A percentile compares a stretch with the other conserved stretches of the same genome.
Evolutionary conservation across 352 stramenopile species (phyloP).

Genomic region (Pythium brassicae): DNA sequence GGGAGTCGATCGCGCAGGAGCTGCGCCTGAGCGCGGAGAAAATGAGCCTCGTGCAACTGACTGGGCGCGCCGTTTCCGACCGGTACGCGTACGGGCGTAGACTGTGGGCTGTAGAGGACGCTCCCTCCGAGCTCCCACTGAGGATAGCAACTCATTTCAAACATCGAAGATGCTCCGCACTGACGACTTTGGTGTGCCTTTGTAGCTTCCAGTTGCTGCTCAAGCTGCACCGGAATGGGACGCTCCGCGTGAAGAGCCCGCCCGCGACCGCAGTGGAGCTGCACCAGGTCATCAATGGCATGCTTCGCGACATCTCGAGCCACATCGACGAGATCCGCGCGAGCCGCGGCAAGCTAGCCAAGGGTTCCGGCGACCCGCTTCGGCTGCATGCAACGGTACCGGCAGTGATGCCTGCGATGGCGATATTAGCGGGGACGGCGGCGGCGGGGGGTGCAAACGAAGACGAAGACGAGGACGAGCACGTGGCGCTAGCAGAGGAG

Average conservation of each 20-base stretch:
- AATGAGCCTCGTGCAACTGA: slow-evolving; percentile 24
- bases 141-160: no score
- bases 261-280: slow-evolving; percentile 16
- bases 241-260: slow-evolving; percentile 28
- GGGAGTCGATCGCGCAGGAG: slow-evolving; percentile 42
- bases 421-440: not conserved
- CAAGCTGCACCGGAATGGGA: slow-evolving; percentile 27
- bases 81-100: slow-evolving; percentile 9
- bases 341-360: slow-evolving; percentile 8
- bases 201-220: slow-evolving; percentile 35
- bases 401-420: not conserved
- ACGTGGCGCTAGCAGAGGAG: not conserved
- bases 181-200: no score
- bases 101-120: no score
- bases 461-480: not conserved
- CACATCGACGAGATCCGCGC: slow-evolving; percentile 13
- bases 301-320: slow-evolving; percentile 21
- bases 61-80: slow-evolving; percentile 33
- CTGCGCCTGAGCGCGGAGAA: slow-evolving; percentile 26
- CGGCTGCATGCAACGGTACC: not conserved
- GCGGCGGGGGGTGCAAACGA: not conserved
- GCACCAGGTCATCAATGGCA: slow-evolving; percentile 23
- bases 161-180: no score
- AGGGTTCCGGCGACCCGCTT: slow-evolving; percentile 5
- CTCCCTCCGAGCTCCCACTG: no score